These are phyloP conservation scores for Tetrahymena malaccensis DNA, from an alignment of 73 alveolate genomes.

Conservation along the genomic window DNA sequence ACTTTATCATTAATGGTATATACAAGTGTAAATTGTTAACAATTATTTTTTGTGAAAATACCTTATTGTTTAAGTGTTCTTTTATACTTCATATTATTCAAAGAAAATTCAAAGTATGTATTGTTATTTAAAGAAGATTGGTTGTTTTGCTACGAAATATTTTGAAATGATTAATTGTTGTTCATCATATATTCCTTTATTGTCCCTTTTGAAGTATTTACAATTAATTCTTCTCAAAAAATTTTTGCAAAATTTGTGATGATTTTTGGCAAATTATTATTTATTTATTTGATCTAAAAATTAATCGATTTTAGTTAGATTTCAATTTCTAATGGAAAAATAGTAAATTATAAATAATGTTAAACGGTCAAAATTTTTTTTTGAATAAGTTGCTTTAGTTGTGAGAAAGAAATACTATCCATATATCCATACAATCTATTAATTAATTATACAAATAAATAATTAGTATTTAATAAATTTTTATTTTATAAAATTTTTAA, in stretches of 20 bases:
- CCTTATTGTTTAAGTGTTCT: not conserved
- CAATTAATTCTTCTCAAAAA: too few species aligned
- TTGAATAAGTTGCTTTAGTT: not conserved
- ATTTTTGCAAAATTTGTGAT: not conserved
- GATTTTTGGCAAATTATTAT: not conserved
- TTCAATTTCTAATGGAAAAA: not conserved
- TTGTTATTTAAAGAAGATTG: not conserved
- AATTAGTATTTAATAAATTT: too few species aligned
- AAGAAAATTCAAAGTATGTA: not conserved
- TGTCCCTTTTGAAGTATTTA: not conserved
- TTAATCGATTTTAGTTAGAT: not conserved
- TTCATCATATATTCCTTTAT: not conserved
- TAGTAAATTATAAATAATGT: not conserved
- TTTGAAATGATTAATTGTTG: not conserved
- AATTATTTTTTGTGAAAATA: too few species aligned
- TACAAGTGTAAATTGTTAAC: too few species aligned
- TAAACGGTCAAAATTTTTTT: not conserved
- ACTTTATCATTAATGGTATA: too few species aligned
- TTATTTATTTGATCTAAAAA: too few species aligned
- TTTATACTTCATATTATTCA: not conserved
- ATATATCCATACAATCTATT: not conserved
- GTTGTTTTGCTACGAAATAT: not conserved
- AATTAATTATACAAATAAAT: too few species aligned
- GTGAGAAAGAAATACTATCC: not conserved
- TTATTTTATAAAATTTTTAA: too few species aligned